Base-by-base conservation (phyloP, 768 basidiomycete genomes). In the Auriculariales sp. region DNA sequence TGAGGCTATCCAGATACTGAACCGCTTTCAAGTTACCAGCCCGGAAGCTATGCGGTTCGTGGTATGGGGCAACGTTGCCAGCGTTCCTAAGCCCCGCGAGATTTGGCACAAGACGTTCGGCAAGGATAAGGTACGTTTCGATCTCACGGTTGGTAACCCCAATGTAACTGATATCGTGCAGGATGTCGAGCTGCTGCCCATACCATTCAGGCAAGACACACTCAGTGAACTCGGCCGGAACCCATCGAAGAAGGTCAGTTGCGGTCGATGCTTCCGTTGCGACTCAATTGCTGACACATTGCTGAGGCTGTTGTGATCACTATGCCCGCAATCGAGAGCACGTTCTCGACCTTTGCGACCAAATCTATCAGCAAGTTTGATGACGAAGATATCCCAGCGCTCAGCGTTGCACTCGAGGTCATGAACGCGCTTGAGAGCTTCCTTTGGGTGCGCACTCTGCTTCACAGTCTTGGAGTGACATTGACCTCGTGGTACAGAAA, bases 381-480 rank as follows among this genome's bases (percentile, higher is more conserved):
- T 49, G 82, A 94, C 59, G 78, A 81, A 4, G 89, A 93, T 53
- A 81, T 81, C 57, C 82, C 94, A 2, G 83, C 82, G n/a, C 66
- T 94, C 25, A 75, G 81, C 19, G 75, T 98, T n/a, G 81, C 92
- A 3, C 66, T 80, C 2, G 86, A 93, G 56, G 78, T 91, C 14
- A 69, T 99, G 47, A 95, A 95, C 56, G 93, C 90, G 11, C 80
- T 89, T 9, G 95, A 98, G 68, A 86, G 89, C 55, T 95, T 82
- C 62, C 77, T 97, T 50, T 98, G 94, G 94, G 87, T 89, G 64
- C 31, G 63, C 52, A 29, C 17, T 19, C 31, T 4, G 4, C 2
- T 12, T 46, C 24, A 15, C 3, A 29, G 29, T 28, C 7, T 14
- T 47, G 50, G 49, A 46, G 39, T 14, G 46, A n/a, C 27, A 49